A percentile compares a stretch with the other conserved stretches of the same genome.
phyloP scores from a whole-genome alignment of 106 monocot genomes.

The Triglochin maritima region DNA sequence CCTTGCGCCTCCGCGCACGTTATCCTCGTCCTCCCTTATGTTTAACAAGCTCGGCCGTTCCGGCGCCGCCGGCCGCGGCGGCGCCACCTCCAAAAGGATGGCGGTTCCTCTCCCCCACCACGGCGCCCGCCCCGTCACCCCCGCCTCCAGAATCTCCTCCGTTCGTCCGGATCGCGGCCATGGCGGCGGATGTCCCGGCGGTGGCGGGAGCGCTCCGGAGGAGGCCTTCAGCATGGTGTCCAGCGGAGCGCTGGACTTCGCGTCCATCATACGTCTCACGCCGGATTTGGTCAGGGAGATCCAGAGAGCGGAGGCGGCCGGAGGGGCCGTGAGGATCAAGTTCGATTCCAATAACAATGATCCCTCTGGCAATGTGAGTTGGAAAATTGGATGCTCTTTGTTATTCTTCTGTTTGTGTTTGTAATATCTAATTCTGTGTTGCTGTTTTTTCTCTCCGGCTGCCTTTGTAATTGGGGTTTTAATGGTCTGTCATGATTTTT shows the following conservation, averaged over 20 bases:
- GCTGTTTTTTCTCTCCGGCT: no score
- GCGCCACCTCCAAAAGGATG: conserved; percentile 33
- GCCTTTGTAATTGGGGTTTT: no score
- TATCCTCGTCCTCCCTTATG: neutral
- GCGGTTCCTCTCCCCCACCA: conserved; percentile 12
- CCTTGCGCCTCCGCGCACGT: neutral
- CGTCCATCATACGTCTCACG: conserved; percentile 65
- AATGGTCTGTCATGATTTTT: no score
- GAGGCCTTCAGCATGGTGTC: conserved; percentile 63
- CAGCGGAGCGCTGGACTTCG: conserved; percentile 43
- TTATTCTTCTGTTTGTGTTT: no score
- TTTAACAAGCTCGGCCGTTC: conserved; percentile 30
- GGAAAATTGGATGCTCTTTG: neutral
- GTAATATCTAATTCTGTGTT: no score
- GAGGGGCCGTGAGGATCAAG: conserved; percentile 60
- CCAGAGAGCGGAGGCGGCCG: conserved; percentile 50
- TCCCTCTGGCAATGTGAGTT: conserved; percentile 47
- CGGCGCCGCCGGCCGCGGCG: conserved; percentile 17
- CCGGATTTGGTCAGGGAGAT: conserved; percentile 91
- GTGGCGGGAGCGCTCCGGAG: conserved; percentile 17
- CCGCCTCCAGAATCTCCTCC: conserved; percentile 4
- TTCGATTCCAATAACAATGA: conserved; percentile 60
- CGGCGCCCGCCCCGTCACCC: conserved; percentile 3
- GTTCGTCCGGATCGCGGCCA: neutral
- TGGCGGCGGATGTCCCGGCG: neutral